phyloP scores from a whole-genome alignment of 2,329 filamentous ascomycete species.

The Lachnellula hyalina region DNA sequence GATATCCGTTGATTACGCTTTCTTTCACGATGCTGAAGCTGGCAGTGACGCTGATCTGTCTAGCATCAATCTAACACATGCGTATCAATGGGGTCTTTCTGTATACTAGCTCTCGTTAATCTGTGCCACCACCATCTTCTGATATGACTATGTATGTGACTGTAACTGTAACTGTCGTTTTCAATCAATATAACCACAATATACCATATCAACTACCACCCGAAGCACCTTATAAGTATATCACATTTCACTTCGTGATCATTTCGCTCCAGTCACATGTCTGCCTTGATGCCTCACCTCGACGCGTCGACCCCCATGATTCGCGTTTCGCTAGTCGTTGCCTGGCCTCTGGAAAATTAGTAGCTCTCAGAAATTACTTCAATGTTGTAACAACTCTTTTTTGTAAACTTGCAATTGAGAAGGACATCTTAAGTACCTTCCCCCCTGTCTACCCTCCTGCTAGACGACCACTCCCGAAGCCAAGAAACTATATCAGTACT shows the following conservation, averaged over 20 bases:
- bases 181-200: too few relatives aligned
- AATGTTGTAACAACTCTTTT: background rate
- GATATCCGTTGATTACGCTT: constrained; percentile 23
- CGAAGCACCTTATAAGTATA: too few relatives aligned
- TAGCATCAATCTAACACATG: constrained; percentile 15
- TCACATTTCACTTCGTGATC: too few relatives aligned
- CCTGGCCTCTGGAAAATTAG: background rate
- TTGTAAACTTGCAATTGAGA: too few relatives aligned
- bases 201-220: too few relatives aligned
- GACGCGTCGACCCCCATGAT: constrained; percentile 5
- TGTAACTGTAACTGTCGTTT: background rate
- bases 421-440: too few relatives aligned
- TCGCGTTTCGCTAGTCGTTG: background rate
- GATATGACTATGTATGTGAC: constrained; percentile 2
- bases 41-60: constrained; percentile 24
- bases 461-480: too few relatives aligned
- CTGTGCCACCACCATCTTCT: constrained; percentile 15
- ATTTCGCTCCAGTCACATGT: background rate
- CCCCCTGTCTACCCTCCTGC: too few relatives aligned
- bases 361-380: background rate
- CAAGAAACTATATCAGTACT: too few relatives aligned
- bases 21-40: constrained; percentile 14
- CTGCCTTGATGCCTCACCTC: constrained; percentile 16
- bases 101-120: constrained; percentile 30
- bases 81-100: constrained; percentile 25